These are phyloP conservation scores for Spergularia marina DNA, from an alignment of 148 eudicot species.

Conservation along the genomic window DNA sequence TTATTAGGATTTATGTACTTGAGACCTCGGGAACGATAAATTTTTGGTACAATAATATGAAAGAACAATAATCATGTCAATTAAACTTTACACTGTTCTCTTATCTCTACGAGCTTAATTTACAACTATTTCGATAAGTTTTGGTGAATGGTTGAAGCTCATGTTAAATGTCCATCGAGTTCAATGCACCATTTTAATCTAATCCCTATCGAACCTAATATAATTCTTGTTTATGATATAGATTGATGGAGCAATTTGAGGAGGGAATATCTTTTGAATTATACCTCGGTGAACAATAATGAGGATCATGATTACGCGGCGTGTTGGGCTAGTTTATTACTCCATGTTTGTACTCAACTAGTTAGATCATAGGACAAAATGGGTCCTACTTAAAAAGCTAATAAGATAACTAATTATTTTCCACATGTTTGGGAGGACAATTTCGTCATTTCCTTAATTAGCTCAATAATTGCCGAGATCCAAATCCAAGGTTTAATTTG, in stretches of 20 bases:
- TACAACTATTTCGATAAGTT: no score
- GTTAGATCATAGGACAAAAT: not conserved
- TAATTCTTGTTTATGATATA: no score
- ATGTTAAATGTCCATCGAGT: no score
- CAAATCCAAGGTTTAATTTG: conserved; percentile 1
- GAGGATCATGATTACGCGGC: conserved; percentile 32
- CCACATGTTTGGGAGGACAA: conserved; percentile 19
- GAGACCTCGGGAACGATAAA: no score
- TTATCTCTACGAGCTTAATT: no score
- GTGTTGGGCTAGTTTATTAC: conserved; percentile 12
- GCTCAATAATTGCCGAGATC: conserved; percentile 8
- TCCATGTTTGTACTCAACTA: not conserved
- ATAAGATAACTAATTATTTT: not conserved
- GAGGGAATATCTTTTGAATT: not conserved
- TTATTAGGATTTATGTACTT: no score
- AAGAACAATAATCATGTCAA: not conserved
- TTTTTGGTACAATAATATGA: not conserved
- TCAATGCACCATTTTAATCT: no score
- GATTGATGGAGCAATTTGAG: no score
- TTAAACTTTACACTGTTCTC: no score
- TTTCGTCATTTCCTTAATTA: conserved; percentile 14
- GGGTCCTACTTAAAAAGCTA: not conserved
- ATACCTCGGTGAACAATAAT: not conserved
- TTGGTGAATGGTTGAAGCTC: no score
- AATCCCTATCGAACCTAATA: no score